Conservation (phyloP, 2,329 filamentous ascomycete species). For the Aspergillus viridinutans region DNA sequence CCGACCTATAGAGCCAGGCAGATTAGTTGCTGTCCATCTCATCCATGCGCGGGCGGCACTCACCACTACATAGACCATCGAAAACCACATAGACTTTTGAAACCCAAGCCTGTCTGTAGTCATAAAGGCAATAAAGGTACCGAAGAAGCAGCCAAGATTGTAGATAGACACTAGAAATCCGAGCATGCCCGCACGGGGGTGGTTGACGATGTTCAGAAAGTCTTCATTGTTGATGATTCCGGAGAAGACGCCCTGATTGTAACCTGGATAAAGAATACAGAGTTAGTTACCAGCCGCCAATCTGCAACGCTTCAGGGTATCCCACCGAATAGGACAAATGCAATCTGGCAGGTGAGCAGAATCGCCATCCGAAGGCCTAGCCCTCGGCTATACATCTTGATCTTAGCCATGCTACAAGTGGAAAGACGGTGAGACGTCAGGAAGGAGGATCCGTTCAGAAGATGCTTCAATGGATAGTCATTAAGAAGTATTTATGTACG, state of each 20-base stretch:
- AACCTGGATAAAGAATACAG: constrained; percentile 27
- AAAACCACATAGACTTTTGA: constrained; percentile 31
- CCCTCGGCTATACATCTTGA: constrained; percentile 25
- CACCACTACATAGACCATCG: constrained; percentile 31
- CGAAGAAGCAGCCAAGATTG: constrained; percentile 41
- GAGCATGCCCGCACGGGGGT: constrained; percentile 34
- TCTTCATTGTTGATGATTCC: constrained; percentile 46
- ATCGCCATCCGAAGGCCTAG: constrained; percentile 24
- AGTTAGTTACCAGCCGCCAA: constrained; percentile 6
- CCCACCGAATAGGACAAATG: constrained; percentile 26
- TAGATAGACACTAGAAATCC: constrained; percentile 45
- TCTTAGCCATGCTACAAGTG: constrained; percentile 15
- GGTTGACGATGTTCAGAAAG: constrained; percentile 39
- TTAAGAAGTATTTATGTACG: neutral
- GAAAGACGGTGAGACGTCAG: neutral
- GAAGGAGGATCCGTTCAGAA: neutral
- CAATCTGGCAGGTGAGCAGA: constrained; percentile 21
- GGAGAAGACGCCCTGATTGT: constrained; percentile 49
- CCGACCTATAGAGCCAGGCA: constrained; percentile 22
- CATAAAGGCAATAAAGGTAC: constrained; percentile 31
- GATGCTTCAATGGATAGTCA: neutral
- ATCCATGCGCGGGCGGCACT: constrained; percentile 2
- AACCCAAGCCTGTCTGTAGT: constrained; percentile 30
- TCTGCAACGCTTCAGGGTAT: neutral
- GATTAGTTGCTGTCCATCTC: neutral